A percentile compares a stretch with the other conserved stretches of the same genome.
Evolutionary conservation across 202 grass and related monocot species (phyloP).

Genomic region (Zoysia matrella): DNA sequence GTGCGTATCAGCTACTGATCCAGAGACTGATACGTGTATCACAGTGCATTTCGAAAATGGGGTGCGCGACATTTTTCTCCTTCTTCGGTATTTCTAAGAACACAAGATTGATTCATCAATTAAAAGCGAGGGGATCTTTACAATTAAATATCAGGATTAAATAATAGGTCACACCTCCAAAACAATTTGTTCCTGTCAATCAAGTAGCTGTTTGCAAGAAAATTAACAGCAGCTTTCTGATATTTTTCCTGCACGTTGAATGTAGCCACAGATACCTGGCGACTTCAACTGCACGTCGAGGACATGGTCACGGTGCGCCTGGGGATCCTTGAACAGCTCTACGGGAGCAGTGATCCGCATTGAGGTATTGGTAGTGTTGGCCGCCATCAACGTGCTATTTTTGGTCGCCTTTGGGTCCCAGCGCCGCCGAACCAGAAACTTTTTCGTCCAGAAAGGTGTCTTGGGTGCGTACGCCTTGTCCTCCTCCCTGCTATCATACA

Average conservation of each 20-base stretch:
- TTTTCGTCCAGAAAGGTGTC: neutral
- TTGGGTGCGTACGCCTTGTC: neutral
- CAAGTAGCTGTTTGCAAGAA: neutral
- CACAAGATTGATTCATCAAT: too few relatives aligned
- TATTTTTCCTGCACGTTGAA: neutral
- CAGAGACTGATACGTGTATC: too few relatives aligned
- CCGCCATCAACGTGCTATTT: neutral
- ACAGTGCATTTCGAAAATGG: too few relatives aligned
- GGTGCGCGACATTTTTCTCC: too few relatives aligned
- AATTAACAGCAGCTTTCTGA: neutral
- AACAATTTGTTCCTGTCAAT: too few relatives aligned
- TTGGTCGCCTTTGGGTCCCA: neutral
- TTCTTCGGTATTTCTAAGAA: too few relatives aligned
- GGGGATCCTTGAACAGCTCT: neutral
- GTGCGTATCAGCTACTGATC: too few relatives aligned
- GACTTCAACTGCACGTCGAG: neutral
- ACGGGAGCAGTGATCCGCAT: neutral
- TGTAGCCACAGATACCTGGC: neutral
- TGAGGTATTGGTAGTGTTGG: neutral
- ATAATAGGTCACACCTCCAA: too few relatives aligned
- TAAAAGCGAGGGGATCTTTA: too few relatives aligned
- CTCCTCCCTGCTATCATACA: neutral
- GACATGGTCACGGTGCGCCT: neutral
- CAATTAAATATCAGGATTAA: too few relatives aligned
- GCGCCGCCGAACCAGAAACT: neutral